These are phyloP conservation scores for Xeromyces bisporus DNA, from an alignment of 495 filamentous ascomycete genomes.

Conservation along the genomic window DNA sequence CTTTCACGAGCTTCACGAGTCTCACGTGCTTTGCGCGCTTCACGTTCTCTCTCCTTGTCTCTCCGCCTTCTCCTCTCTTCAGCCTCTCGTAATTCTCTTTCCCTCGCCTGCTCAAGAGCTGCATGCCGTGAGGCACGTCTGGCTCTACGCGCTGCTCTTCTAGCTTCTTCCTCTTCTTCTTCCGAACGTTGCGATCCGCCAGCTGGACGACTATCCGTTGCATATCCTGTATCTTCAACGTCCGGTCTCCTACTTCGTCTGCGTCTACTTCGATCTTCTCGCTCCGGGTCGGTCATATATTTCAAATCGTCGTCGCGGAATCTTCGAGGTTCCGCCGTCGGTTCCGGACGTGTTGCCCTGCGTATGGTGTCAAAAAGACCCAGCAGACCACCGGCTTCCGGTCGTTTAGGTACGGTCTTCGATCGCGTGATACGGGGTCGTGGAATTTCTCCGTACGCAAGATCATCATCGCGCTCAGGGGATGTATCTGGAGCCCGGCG, in stretches of 20 bases:
- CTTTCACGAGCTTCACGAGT: no score
- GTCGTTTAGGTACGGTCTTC: conserved; percentile 27
- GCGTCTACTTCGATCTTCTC: conserved; percentile 26
- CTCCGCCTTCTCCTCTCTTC: conserved; percentile 28
- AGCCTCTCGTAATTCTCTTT: conserved; percentile 22
- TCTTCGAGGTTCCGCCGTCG: conserved; percentile 22
- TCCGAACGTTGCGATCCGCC: conserved; percentile 27
- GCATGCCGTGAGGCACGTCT: conserved; percentile 23
- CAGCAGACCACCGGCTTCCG: conserved; percentile 29
- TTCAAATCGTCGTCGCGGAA: conserved; percentile 21
- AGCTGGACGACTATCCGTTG: conserved; percentile 21
- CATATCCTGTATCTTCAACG: conserved; percentile 26
- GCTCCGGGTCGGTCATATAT: conserved; percentile 22
- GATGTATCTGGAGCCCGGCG: conserved; percentile 18
- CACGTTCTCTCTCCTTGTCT: conserved; percentile 23
- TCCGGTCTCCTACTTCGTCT: conserved; percentile 26
- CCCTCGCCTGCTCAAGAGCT: conserved; percentile 18
- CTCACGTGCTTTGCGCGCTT: conserved; percentile 23
- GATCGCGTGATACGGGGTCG: conserved; percentile 37
- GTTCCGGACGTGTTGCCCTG: conserved; percentile 20
- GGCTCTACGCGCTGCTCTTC: conserved; percentile 32
- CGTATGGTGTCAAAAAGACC: conserved; percentile 30
- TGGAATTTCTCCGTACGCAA: conserved; percentile 59
- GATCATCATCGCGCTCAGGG: conserved; percentile 39
- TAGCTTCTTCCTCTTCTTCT: conserved; percentile 33